phyloP scores from a whole-genome alignment of 768 basidiomycete species.

The Holtermannia corniformis region DNA sequence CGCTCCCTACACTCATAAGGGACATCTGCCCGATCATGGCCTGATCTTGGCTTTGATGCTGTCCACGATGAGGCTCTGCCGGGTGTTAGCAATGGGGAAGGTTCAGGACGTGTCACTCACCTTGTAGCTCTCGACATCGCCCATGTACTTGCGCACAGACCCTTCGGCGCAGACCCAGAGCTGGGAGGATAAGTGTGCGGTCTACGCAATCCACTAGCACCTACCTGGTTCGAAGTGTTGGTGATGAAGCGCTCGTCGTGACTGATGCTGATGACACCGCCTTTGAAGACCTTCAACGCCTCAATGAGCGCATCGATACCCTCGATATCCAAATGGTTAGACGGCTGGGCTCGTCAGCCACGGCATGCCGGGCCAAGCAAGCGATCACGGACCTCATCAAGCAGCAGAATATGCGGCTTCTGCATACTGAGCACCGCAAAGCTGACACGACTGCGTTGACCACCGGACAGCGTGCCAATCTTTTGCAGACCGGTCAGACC shows the following conservation, averaged over 20 bases:
- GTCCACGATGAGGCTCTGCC: slow-evolving; percentile 63
- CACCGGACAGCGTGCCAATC: slow-evolving; percentile 86
- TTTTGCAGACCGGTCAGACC: slow-evolving; percentile 78
- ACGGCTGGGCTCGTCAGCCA: slow-evolving; percentile 52
- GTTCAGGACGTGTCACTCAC: slow-evolving; percentile 7
- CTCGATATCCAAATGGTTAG: slow-evolving; percentile 94
- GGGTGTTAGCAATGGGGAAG: slow-evolving; percentile 4
- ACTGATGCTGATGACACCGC: slow-evolving; percentile 59
- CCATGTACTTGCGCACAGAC: slow-evolving; percentile 70
- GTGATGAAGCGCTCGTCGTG: slow-evolving; percentile 96
- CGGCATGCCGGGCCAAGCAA: too few relatives aligned
- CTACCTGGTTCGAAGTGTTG: slow-evolving; percentile 70
- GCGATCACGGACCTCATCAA: slow-evolving; percentile 68
- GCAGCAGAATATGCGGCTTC: slow-evolving; percentile 78
- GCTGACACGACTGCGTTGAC: slow-evolving; percentile 91
- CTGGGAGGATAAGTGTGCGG: slow-evolving; percentile 43
- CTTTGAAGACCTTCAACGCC: slow-evolving; percentile 65
- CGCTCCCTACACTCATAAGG: too few relatives aligned
- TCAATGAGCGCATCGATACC: slow-evolving; percentile 92
- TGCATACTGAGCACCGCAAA: slow-evolving; percentile 79
- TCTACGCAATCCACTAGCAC: slow-evolving; percentile 12
- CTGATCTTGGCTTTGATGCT: slow-evolving; percentile 51
- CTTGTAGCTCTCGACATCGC: slow-evolving; percentile 89
- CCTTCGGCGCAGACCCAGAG: slow-evolving; percentile 88
- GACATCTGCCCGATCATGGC: too few relatives aligned